These are phyloP conservation scores for Phymatotrichopsis omnivora DNA, from an alignment of 2,329 filamentous ascomycete genomes.

Conservation along the genomic window DNA sequence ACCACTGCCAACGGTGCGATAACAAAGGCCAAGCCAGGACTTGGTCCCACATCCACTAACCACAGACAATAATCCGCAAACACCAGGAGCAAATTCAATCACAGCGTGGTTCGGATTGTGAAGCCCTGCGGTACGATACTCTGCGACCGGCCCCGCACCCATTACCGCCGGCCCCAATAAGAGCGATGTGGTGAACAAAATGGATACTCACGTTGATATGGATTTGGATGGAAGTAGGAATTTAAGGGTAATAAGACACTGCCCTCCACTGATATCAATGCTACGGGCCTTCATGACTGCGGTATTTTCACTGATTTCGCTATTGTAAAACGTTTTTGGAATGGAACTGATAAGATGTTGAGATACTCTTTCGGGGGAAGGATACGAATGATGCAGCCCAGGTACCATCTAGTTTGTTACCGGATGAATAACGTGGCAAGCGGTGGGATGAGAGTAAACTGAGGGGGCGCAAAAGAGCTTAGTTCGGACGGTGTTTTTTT, in stretches of 20 bases:
- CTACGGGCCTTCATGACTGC: no score
- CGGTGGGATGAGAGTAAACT: no score
- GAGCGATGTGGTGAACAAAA: conserved; percentile 46
- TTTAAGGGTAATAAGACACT: conserved; percentile 42
- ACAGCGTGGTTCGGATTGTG: conserved; percentile 46
- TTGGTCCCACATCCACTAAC: conserved; percentile 24
- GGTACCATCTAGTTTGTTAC: conserved; percentile 48
- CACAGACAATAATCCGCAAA: conserved; percentile 40
- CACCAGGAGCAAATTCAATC: conserved; percentile 43
- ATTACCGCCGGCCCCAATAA: conserved; percentile 46
- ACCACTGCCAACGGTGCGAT: conserved; percentile 25
- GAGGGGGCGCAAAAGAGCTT: no score
- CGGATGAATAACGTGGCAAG: no score
- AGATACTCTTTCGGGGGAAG: conserved; percentile 23
- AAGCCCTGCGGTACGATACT: conserved; percentile 27
- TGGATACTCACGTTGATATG: conserved; percentile 47
- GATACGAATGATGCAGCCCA: conserved; percentile 49
- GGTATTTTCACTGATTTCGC: neutral
- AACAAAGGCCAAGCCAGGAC: conserved; percentile 29
- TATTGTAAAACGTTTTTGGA: no score
- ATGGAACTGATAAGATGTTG: neutral
- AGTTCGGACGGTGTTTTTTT: no score
- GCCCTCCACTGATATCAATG: no score
- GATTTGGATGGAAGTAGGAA: conserved; percentile 48
- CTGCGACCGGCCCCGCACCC: conserved; percentile 39